Evolutionary conservation across 176 grass and related monocot species (phyloP).

Genomic region (Musa troglodytarum): DNA sequence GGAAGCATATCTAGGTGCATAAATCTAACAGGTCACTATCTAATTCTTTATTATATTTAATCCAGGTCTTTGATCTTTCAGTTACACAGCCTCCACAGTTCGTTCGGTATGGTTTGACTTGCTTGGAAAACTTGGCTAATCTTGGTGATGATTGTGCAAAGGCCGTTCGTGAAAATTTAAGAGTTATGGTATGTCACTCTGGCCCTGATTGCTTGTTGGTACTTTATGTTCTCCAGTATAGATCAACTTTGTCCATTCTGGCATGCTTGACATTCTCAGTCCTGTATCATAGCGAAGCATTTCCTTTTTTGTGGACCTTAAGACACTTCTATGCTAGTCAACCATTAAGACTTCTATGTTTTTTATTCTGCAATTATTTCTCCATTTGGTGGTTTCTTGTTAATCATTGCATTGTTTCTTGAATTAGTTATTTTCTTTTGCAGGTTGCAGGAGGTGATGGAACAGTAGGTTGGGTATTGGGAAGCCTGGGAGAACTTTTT

Average conservation of each 20-base stretch:
- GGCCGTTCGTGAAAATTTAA: slow-evolving; percentile 48
- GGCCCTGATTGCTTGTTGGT: neutral
- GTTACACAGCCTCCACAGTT: slow-evolving; percentile 67
- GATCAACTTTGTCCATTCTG: neutral
- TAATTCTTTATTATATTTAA: slow-evolving; percentile 5
- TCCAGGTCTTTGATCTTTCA: slow-evolving; percentile 85
- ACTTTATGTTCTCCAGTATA: neutral
- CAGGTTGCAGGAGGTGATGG: slow-evolving; percentile 97
- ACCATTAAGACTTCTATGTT: neutral
- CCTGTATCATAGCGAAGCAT: neutral
- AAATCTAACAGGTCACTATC: neutral
- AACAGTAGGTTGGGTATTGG: slow-evolving; percentile 87
- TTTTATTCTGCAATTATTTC: neutral
- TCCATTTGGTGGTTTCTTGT: slow-evolving; percentile 1
- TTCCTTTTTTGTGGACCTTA: neutral
- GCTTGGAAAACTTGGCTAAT: slow-evolving; percentile 59
- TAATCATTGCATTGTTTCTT: slow-evolving; percentile 1
- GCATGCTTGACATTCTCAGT: neutral
- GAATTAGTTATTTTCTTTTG: slow-evolving; percentile 23
- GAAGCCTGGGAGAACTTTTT: slow-evolving; percentile 72
- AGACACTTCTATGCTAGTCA: neutral
- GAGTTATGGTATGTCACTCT: slow-evolving; percentile 69
- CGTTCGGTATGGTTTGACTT: slow-evolving; percentile 69
- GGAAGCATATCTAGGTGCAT: neutral
- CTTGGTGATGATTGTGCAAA: slow-evolving; percentile 60